phyloP scores from a whole-genome alignment of 371 early-diverging fungal genomes.

The Rhizopus stolonifer region DNA sequence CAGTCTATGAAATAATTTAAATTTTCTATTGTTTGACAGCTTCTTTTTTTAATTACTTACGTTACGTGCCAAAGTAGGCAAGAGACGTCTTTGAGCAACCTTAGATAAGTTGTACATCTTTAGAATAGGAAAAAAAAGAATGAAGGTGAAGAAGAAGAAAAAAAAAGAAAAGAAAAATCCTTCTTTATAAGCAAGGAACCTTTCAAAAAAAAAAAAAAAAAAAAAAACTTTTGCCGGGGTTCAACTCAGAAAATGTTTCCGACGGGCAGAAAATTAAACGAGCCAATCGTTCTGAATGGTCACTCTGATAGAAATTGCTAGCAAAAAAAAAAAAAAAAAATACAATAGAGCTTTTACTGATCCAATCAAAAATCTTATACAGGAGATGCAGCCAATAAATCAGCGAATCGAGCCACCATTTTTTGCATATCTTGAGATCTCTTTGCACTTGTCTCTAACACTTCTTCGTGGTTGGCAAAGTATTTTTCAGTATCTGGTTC shows the following conservation, averaged over 20 bases:
- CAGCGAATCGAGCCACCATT: slow-evolving; percentile 69
- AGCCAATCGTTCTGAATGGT: no score
- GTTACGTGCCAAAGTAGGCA: slow-evolving; percentile 34
- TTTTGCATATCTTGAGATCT: slow-evolving; percentile 77
- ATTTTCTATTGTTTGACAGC: no score
- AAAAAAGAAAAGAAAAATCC: slow-evolving; percentile 9
- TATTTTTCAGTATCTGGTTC: slow-evolving; percentile 51
- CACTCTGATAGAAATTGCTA: background rate
- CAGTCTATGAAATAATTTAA: slow-evolving; percentile 14
- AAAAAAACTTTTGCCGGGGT: slow-evolving; percentile 25
- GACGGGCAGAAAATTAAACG: background rate
- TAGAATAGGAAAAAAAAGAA: slow-evolving; percentile 1
- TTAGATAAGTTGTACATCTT: slow-evolving; percentile 47
- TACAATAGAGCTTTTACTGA: background rate
- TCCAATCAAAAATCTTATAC: background rate
- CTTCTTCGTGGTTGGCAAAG: slow-evolving; percentile 87
- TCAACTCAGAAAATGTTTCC: slow-evolving; percentile 9
- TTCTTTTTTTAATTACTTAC: slow-evolving; percentile 14
- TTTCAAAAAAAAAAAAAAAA: slow-evolving; percentile 18
- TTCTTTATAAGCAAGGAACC: slow-evolving; percentile 29
- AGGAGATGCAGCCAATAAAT: slow-evolving; percentile 24
- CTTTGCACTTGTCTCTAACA: slow-evolving; percentile 72
- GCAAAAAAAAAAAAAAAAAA: slow-evolving; percentile 2
- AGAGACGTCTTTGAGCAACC: slow-evolving; percentile 33
- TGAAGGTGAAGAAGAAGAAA: slow-evolving; percentile 5